Evolutionary conservation across 257 asterid genomes (phyloP).

Genomic region (Lavandula angustifolia): DNA sequence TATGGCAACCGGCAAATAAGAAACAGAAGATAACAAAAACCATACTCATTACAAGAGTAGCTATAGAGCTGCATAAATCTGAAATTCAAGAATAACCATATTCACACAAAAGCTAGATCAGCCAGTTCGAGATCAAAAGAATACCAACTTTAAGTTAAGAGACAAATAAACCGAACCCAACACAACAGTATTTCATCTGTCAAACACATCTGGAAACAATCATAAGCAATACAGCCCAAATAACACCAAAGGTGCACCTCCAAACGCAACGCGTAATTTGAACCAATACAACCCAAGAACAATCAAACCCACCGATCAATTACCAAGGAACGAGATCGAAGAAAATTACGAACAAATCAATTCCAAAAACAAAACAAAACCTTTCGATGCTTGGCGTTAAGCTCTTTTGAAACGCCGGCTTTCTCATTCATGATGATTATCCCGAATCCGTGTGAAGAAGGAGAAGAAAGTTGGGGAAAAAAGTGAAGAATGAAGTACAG

Average conservation of each 20-base stretch:
- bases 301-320: slow-evolving; percentile 16
- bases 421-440: slow-evolving; percentile 77
- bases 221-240: slow-evolving; percentile 1
- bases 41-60: too few relatives aligned
- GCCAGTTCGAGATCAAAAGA: slow-evolving; percentile 30
- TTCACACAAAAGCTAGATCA: slow-evolving; percentile 35
- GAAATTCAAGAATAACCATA: slow-evolving; percentile 9
- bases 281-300: slow-evolving; percentile 16
- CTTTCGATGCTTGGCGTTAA: slow-evolving; percentile 92
- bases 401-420: slow-evolving; percentile 95
- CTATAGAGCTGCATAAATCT: not conserved
- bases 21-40: not conserved
- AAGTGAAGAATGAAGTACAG: slow-evolving; percentile 7
- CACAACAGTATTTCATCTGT: slow-evolving; percentile 16
- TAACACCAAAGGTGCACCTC: slow-evolving; percentile 1
- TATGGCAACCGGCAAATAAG: not conserved
- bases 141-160: not conserved
- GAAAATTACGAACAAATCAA: slow-evolving; percentile 15
- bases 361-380: slow-evolving; percentile 36
- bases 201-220: slow-evolving; percentile 29
- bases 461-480: slow-evolving; percentile 26
- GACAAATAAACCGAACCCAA: not conserved
- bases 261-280: slow-evolving; percentile 29
- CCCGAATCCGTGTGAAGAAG: slow-evolving; percentile 33
- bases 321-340: slow-evolving; percentile 18